Evolutionary conservation across 305 asterid genomes (phyloP), one percentile per base, ranked within the genome.

Genomic region (Fraxinus paxiana): DNA sequence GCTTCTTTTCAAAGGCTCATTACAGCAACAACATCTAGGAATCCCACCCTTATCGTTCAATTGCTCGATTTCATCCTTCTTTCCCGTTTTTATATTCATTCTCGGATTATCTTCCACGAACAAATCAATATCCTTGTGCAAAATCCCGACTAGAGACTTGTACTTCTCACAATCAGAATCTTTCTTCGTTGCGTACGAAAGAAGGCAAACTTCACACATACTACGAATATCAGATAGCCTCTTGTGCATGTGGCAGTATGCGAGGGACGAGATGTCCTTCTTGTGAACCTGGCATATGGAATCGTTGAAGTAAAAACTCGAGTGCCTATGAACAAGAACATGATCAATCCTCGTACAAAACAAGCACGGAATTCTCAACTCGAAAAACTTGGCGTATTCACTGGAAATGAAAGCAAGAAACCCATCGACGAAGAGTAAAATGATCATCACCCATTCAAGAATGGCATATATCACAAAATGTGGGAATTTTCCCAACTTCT

Each of bases 321-420:
- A 51, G 82, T 82, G 37, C 43, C 91, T 82, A 26, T 80, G 88
- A 43, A 86, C 90, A 2, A 95, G 90, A 80, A 91, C 80, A 73
- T 91, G 97, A 77, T 95, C 97, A 10, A 93, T 86, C 81, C 98
- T 89, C 0, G 98, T 92, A 37, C 98, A 95, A 33, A 94, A 87
- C 85, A 92, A 79, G 76, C 99, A 94, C 0, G 99, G 99, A 63
- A 77, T 81, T 65, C 37, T 79, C 73, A 95, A 90, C 17, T 85
- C 94, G 22, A 92, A 94, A 26, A 87, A 72, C 38, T 85, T 90
- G 78, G 99, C 93, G 17, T 90, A 84, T 75, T 92, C 96, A 20
- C 88, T 88, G 69, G 93, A 85, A 12, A 90, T 34, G 77, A 91
- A 92, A 6, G 95, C 88, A n/a, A 95, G 87, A n/a, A 95, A 56